Evolutionary conservation across 257 asterid species (phyloP), one percentile per base, ranked within the genome.

Genomic region (Craterostigma plantagineum): DNA sequence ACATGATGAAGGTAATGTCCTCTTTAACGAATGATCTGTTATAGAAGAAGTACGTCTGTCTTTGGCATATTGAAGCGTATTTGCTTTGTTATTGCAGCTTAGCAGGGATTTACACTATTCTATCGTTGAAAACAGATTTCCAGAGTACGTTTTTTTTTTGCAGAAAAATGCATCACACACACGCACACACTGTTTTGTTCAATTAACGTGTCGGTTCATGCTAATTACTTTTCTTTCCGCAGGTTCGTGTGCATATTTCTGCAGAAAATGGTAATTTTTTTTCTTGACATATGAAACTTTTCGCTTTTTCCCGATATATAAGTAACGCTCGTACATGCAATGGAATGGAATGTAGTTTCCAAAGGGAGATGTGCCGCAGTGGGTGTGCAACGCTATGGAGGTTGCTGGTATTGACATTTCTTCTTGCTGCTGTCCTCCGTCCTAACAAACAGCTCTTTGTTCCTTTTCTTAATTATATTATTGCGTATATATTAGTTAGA

Each of bases 321-420:
- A 14, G 18, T 9, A 11, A 7, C 7, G 13, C 14, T 8, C 6
- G n/a, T n/a, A n/a, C n/a, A n/a, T n/a, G n/a, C n/a, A n/a, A 33
- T 9, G 37, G 10, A 35, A 14, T 33, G 9, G 46, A 42, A 2
- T 58, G 43, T 35, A 86, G 97, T 87, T 87, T 51, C 98, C 98
- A 0, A 42, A 72, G 54, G 92, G 91, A 4, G 79, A 87, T 42
- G 81, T 82, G 33, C 98, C 93, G 1, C 71, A 68, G 50, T 87
- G 98, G 98, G 98, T 87, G 11, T 76, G 95, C 73, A 87, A 82
- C 46, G 98, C 98, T 34, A 79, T 87, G 98, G 98, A 87, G 64
- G 98, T 87, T 35, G 93, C 95, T 30, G 95, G 95, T 45, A 72
- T 87, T 1, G 93, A 87, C 71, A 79, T 87, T 59, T 72, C 92